Evolutionary conservation across 805 yeast species (phyloP), one percentile per base, ranked within the genome.

Genomic region (Suhomyces sp.): DNA sequence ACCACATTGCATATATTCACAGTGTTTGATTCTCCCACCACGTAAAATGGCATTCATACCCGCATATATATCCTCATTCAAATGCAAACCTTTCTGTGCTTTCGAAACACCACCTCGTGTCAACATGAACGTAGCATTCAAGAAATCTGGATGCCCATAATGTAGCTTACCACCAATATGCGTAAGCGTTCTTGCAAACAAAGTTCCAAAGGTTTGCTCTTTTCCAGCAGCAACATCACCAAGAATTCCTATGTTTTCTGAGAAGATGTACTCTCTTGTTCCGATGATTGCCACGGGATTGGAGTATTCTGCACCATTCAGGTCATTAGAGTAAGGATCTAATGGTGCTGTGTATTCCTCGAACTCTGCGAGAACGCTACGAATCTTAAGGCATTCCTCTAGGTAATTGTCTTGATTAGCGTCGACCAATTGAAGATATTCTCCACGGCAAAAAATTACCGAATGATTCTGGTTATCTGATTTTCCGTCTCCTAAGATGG

Each of bases 221-320:
- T 85, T 85, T 31, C 91, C 91, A 10, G 95, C 95, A 14, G 93
- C 91, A 46, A 85, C 79, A 60, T 85, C 95, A 34, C 93, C 95
- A 31, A 85, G 66, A 34, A 85, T 77, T 31, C 95, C 95, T 42
- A 82, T 73, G 53, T 84, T 85, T 54, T 85, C 93, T 7, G 91
- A 83, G 60, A 84, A 84, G 36, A 84, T 81, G 53, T 84, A 84
- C 58, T 84, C 95, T 51, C 95, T 70, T 1, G 93, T 85, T 33
- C 95, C 95, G 46, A 85, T 74, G 39, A 85, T 83, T 2, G 93
- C 95, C 34, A 85, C 88, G 0, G 93, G 91, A 38, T 65, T 61
- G 4, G 47, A 32, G 20, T 35, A 35, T 46, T 57, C 40, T 39
- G 44, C 22, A 28, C 51, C 48, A 12, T 51, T 50, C 18, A 38